Evolutionary conservation across 2,329 filamentous ascomycete species (phyloP).

Genomic region (Aspergillus transmontanensis): DNA sequence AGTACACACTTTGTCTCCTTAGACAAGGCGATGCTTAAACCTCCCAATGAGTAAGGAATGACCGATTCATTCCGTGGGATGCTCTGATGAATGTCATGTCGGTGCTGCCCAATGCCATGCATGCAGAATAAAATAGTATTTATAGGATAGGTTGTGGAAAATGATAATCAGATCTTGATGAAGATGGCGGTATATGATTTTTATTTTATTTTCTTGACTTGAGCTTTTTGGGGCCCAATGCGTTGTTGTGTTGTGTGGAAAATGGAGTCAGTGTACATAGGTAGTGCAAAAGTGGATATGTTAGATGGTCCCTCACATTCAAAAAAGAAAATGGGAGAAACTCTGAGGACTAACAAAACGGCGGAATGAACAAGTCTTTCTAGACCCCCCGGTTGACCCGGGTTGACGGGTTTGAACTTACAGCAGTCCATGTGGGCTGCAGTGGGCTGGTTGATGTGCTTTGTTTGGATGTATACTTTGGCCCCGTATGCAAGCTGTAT

Average conservation of each 20-base stretch:
- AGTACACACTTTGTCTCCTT: too few species aligned
- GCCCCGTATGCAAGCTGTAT: slow-evolving; percentile 13
- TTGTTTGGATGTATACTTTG: slow-evolving; percentile 21
- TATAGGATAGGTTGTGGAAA: background rate
- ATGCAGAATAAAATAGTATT: slow-evolving; percentile 1
- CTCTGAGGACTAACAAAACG: slow-evolving; percentile 10
- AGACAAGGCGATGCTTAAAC: too few species aligned
- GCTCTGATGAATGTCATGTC: slow-evolving; percentile 6
- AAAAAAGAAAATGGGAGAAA: background rate
- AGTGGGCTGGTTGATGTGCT: slow-evolving; percentile 19
- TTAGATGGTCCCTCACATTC: slow-evolving; percentile 16
- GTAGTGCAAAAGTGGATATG: slow-evolving; percentile 4
- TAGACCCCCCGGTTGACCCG: slow-evolving; percentile 29
- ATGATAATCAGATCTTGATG: background rate
- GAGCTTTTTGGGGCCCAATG: slow-evolving; percentile 1
- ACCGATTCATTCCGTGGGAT: background rate
- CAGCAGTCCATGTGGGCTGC: slow-evolving; percentile 29
- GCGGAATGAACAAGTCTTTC: slow-evolving; percentile 15
- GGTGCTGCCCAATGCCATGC: slow-evolving; percentile 12
- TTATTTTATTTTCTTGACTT: background rate
- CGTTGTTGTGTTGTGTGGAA: slow-evolving; percentile 2
- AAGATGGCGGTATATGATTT: background rate
- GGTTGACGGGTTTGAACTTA: slow-evolving; percentile 30
- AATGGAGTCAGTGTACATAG: background rate
- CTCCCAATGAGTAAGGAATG: background rate